Evolutionary conservation across 1,284 basidiomycete genomes (phyloP), one percentile per base, ranked within the genome.

Genomic region (Meira nashicola): DNA sequence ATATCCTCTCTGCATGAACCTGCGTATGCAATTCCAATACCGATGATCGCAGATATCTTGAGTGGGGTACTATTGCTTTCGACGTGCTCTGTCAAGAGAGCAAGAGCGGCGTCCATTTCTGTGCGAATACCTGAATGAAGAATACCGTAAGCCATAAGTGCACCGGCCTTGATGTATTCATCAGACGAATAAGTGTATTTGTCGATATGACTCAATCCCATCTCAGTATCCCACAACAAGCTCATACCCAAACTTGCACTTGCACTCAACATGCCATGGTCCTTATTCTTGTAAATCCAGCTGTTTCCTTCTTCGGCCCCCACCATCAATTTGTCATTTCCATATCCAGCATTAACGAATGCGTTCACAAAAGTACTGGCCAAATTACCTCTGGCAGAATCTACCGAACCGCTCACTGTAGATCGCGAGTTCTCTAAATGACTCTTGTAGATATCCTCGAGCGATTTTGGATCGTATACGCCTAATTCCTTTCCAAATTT

Each of bases 281-380:
- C 94, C 81, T 97, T 97, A 83, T 97, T 97, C 85, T 97, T 97
- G 84, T 98, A 99, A 66, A 99, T 92, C 90, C 93, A 98, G 70
- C 90, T 93, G 79, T 87, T 89, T 21, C 94, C 94, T 75, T 96
- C 93, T 59, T 92, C 89, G 0, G 93, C 93, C 71, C 89, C 88
- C 4, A 94, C 92, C 88, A 99, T 93, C 59, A 99, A 85, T 79
- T 95, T 96, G 79, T 99, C 95, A 78, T 99, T 99, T 17, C 93
- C 93, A 75, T 95, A 98, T 0, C 95, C 95, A 41, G 93, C 94
- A 73, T 99, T 99, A 60, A 97, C 95, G 68, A 98, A 98, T 0
- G 92, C 95, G 76, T 99, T 98, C 65, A 99, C 95, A 71, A 98
- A 98, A 1, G 93, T 95, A 8, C 92, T 89, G 1, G 95, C 94